Evolutionary conservation across 2,329 filamentous ascomycete species (phyloP).

Genomic region (Coleophoma crateriformis): DNA sequence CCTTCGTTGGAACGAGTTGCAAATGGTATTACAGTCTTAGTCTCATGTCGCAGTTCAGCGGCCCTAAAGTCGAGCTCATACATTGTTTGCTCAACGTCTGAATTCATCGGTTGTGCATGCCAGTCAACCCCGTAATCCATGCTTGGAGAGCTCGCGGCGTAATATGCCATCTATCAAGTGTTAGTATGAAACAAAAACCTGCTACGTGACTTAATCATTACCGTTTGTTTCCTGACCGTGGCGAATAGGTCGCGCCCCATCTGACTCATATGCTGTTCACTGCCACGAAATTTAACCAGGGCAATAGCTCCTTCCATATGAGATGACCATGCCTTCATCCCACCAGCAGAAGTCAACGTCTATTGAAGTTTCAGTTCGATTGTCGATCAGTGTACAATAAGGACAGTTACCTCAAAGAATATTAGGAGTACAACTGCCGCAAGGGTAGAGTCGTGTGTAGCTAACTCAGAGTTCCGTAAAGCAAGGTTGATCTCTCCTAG

Average conservation of each 20-base stretch:
- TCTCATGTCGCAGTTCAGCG: conserved; percentile 45
- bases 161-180: no score
- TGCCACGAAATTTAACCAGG: conserved; percentile 47
- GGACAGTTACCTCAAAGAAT: conserved; percentile 44
- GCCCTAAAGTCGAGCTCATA: conserved; percentile 41
- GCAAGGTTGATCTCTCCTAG: conserved; percentile 43
- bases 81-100: conserved; percentile 3
- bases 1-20: conserved; percentile 39
- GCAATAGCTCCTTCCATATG: conserved; percentile 55
- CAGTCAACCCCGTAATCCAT: no score
- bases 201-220: background rate
- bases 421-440: conserved; percentile 52
- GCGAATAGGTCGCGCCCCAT: conserved; percentile 46
- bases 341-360: conserved; percentile 42
- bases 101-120: no score
- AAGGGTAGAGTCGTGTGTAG: conserved; percentile 46
- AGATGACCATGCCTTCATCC: conserved; percentile 48
- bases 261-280: conserved; percentile 44
- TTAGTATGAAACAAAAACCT: no score
- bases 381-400: background rate
- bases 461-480: conserved; percentile 38
- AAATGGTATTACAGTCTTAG: conserved; percentile 40
- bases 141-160: no score
- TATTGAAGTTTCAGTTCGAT: conserved; percentile 16
- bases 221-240: conserved; percentile 47